Conservation (phyloP, 2,329 filamentous ascomycete species). For the Podosphaera aphanis region DNA sequence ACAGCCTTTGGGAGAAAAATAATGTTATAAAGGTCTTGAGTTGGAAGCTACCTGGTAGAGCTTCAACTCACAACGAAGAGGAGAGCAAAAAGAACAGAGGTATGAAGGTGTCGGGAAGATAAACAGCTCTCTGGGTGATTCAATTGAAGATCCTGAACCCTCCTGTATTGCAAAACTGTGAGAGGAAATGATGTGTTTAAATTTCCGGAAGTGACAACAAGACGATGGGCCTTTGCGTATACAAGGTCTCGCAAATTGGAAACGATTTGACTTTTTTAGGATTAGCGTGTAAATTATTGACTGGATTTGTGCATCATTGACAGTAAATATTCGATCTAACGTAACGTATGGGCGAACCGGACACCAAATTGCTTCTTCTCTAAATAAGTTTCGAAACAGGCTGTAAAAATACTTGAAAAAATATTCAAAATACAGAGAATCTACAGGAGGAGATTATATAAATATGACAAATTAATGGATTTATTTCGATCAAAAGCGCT, state of each 20-base stretch:
- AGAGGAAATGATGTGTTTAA: neutral
- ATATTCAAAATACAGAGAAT: no score
- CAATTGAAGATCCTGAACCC: neutral
- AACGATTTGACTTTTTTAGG: neutral
- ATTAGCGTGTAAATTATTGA: neutral
- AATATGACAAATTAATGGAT: no score
- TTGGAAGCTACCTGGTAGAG: neutral
- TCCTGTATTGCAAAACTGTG: neutral
- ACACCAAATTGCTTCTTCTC: no score
- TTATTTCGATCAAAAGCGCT: no score
- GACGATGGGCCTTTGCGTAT: neutral
- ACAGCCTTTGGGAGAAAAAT: neutral
- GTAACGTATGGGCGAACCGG: no score
- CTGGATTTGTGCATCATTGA: no score
- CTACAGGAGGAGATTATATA: no score
- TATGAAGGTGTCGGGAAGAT: neutral
- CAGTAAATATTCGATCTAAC: no score
- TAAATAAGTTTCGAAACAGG: no score
- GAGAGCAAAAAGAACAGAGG: neutral
- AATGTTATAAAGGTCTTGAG: neutral
- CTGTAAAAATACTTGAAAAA: no score
- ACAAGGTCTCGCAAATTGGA: neutral
- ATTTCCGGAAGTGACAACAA: neutral
- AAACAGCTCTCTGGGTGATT: neutral
- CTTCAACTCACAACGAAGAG: neutral